Conservation (phyloP, 116 monocot genomes). For the Phalaenopsis hybrid region DNA sequence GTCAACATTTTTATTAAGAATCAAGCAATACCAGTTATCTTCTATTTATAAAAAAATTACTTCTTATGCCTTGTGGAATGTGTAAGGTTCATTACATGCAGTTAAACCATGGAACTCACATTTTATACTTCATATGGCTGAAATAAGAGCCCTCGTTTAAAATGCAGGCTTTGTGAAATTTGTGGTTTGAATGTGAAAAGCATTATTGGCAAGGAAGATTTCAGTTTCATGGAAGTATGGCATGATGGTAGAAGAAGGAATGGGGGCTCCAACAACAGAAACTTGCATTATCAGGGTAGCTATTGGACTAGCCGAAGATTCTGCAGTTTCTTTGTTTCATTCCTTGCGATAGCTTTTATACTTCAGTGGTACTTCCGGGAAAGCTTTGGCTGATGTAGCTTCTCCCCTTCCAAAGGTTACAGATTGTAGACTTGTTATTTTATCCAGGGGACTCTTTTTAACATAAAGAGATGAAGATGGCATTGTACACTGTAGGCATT, state of each 20-base stretch:
- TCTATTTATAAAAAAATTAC: too few species aligned
- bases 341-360: slow-evolving; percentile 10
- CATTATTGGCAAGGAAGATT: slow-evolving; percentile 1
- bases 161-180: slow-evolving; percentile 24
- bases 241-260: background rate
- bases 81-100: too few species aligned
- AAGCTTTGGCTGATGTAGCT: background rate
- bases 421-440: too few species aligned
- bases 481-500: too few species aligned
- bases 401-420: too few species aligned
- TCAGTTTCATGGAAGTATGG: slow-evolving; percentile 6
- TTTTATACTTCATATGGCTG: too few species aligned
- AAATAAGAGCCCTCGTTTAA: background rate
- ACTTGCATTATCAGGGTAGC: background rate
- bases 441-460: too few species aligned
- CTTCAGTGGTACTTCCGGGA: slow-evolving; percentile 11
- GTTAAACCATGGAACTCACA: too few species aligned
- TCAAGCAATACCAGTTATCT: too few species aligned
- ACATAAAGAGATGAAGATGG: too few species aligned
- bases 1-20: too few species aligned
- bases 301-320: slow-evolving; percentile 3
- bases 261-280: background rate
- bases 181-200: slow-evolving; percentile 8
- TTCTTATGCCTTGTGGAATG: too few species aligned
- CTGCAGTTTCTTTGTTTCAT: slow-evolving; percentile 10